Percentiles rank a stretch among this genome's conserved stretches.
phyloP scores from a whole-genome alignment of 2,329 filamentous ascomycete genomes.

The Dactylellina cionopaga region DNA sequence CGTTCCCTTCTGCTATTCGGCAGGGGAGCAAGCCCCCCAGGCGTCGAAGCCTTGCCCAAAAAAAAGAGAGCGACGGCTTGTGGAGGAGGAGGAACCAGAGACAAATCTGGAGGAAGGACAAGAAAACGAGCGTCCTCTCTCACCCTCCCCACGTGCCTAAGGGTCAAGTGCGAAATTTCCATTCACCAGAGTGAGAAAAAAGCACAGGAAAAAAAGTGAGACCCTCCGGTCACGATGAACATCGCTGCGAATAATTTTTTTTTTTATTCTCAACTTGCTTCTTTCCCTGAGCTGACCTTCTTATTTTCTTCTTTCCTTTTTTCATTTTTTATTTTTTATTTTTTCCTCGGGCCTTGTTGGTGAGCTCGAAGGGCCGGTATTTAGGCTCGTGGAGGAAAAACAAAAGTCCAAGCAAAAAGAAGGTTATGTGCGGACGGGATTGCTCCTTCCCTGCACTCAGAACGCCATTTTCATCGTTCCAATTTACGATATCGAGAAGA shows the following conservation, averaged over 20 bases:
- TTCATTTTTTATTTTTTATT: conserved; percentile 1
- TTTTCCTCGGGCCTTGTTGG: conserved; percentile 12
- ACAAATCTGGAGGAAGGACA: conserved; percentile 10
- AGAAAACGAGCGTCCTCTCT: conserved; percentile 28
- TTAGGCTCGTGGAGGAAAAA: conserved; percentile 49
- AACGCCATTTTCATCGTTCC: conserved; percentile 50
- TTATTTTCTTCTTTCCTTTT: conserved; percentile 17
- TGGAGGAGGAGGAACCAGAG: conserved; percentile 37
- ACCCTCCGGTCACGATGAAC: conserved; percentile 53
- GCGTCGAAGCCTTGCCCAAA: conserved; percentile 46
- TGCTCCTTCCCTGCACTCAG: conserved; percentile 47
- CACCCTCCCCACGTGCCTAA: conserved; percentile 51
- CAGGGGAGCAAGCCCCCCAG: conserved; percentile 42
- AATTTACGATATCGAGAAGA: conserved; percentile 49
- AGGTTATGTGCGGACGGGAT: conserved; percentile 52
- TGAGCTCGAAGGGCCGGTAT: conserved; percentile 47
- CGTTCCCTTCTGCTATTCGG: conserved; percentile 52
- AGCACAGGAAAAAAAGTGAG: conserved; percentile 50
- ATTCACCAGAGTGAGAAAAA: conserved; percentile 30
- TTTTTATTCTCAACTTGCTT: conserved; percentile 23
- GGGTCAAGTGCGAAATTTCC: conserved; percentile 52
- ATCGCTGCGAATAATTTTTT: conserved; percentile 25
- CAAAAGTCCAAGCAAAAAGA: conserved; percentile 40
- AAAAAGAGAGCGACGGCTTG: conserved; percentile 52
- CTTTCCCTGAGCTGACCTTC: conserved; percentile 38